Base-by-base conservation (phyloP, 345 rosid species). In the Murraya paniculata region DNA sequence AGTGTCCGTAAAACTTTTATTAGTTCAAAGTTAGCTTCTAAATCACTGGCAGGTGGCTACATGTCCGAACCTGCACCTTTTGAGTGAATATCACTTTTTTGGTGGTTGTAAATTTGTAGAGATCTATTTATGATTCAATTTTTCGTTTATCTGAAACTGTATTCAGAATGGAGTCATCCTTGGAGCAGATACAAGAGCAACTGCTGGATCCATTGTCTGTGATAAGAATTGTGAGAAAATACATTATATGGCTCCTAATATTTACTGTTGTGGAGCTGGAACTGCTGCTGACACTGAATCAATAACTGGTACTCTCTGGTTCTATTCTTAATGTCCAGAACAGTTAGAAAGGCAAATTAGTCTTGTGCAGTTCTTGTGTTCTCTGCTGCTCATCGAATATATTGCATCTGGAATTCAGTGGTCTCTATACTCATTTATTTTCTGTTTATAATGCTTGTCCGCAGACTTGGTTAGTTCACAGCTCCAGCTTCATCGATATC, bases 171-270 rank as follows among this genome's bases (percentile, higher is more conserved):
- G 99, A 60, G 95, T 94, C 58, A 91, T 94, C 88, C 97, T 96
- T 69, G 98, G 97, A 14, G 97, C 98, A 57, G 99, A 93, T 82
- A 93, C 97, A 4, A 82, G 95, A 55, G 97, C 97, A 61, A 94
- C 98, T 16, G 97, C 89, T 80, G 99, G 98, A 31, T 92, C 97
- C 64, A 96, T 96, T 21, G 99, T 94, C 58, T 91, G 97, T 79
- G 99, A 96, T 82, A 95, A 96, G 87, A 96, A 96, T 76, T 96
- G 98, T 71, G 99, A 96, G 88, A 96, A 96, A 81, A 96, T 96
- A 80, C 99, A 94, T 80, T 94, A 92, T 60, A 96, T 96, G 98
- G 98, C 99, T 33, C 99, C 99, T 35, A 96, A 96, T 82, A 92
- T 94, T 62, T 94, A 93, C 62, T 94, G 98, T 78, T 96, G 98